Percentiles rank a stretch among this genome's conserved stretches.
These are phyloP conservation scores for Ogataea naganishii DNA, from an alignment of 805 yeast species.

Conservation along the genomic window DNA sequence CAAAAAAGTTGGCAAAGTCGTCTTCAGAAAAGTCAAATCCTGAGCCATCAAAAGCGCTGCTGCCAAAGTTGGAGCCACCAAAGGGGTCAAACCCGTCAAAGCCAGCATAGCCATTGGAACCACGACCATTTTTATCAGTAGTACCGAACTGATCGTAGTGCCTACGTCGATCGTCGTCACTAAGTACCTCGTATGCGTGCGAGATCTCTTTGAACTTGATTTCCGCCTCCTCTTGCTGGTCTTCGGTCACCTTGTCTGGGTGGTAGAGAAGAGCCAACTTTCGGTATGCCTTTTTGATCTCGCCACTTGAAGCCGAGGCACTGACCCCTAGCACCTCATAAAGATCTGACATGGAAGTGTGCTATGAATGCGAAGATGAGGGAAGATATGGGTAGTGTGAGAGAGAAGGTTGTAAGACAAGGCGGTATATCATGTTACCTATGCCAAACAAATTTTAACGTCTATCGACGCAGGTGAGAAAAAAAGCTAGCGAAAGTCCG, in stretches of 20 bases:
- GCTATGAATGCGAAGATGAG: no score
- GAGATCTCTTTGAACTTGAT: conserved; percentile 72
- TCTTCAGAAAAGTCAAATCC: conserved; percentile 50
- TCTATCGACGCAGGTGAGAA: no score
- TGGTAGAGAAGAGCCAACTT: conserved; percentile 76
- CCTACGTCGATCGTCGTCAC: conserved; percentile 55
- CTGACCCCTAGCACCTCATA: conserved; percentile 70
- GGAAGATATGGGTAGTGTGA: no score
- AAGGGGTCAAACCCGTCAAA: conserved; percentile 24
- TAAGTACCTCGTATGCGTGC: conserved; percentile 77
- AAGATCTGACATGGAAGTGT: no score
- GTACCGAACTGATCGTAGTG: conserved; percentile 54
- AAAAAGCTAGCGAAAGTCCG: no score
- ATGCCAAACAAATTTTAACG: no score
- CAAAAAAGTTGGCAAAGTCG: conserved; percentile 69
- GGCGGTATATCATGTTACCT: no score
- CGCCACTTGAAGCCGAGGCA: conserved; percentile 53
- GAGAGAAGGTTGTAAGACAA: no score
- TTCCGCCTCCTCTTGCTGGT: conserved; percentile 61
- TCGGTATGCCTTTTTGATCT: conserved; percentile 79
- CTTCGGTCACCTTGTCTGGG: conserved; percentile 77
- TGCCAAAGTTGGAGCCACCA: conserved; percentile 35
- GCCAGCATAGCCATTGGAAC: conserved; percentile 23
- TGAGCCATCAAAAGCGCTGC: conserved; percentile 29
- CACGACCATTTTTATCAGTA: conserved; percentile 21